A percentile compares a stretch with the other conserved stretches of the same genome.
Conservation (phyloP, 306 rosid species). For the Lathyrus sativus region DNA sequence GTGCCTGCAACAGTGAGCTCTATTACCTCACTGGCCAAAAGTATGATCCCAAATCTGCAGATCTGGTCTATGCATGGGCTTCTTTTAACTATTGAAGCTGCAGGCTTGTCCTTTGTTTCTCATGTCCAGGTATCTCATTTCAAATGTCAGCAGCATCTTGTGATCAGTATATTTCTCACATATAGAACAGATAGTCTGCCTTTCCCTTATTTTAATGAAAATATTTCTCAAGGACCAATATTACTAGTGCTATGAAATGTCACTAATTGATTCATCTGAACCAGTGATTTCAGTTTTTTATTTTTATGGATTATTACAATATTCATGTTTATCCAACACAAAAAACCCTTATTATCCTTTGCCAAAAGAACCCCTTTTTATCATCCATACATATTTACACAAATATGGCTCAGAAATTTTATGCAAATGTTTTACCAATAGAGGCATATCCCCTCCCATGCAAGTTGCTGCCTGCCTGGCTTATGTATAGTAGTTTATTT, state of each 20-base stretch:
- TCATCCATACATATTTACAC: background rate
- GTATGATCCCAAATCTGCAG: conserved; percentile 78
- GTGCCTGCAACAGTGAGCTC: conserved; percentile 95
- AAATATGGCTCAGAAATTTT: conserved; percentile 22
- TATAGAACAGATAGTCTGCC: conserved; percentile 28
- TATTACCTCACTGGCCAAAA: conserved; percentile 76
- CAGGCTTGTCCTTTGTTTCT: conserved; percentile 93
- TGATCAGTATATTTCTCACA: conserved; percentile 26
- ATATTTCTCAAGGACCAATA: conserved; percentile 18
- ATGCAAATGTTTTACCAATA: conserved; percentile 10
- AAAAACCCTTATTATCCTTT: background rate
- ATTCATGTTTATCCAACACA: background rate
- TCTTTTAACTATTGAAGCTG: conserved; percentile 95
- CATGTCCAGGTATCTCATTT: conserved; percentile 84
- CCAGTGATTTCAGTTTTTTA: background rate
- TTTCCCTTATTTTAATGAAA: conserved; percentile 17
- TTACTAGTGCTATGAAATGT: conserved; percentile 23
- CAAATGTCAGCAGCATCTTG: conserved; percentile 23
- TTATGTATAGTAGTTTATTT: conserved; percentile 14
- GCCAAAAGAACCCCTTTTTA: background rate
- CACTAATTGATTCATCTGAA: conserved; percentile 31
- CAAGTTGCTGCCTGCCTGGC: conserved; percentile 9
- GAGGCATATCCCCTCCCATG: conserved; percentile 10
- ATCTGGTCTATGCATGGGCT: conserved; percentile 99
- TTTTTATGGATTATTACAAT: conserved; percentile 9